Base-by-base conservation (phyloP, 2,329 filamentous ascomycete genomes). In the Metarhizium humberi region DNA sequence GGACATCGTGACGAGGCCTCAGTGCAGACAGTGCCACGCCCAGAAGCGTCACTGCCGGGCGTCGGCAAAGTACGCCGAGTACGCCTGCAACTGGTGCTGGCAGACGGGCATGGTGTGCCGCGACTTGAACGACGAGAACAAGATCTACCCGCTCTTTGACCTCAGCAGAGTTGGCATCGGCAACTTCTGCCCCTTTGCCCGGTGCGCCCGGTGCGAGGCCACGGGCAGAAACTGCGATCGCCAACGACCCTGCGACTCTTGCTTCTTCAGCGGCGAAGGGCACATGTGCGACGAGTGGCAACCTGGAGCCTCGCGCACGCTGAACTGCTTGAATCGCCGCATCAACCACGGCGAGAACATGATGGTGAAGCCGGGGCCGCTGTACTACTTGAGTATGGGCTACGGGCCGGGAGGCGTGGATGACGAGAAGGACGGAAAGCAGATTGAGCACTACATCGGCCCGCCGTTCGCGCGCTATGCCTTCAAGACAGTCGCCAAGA, bases 211-310 rank as follows among this genome's bases (percentile, higher is more conserved):
- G 16, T 71, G 69, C 58, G 14, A 51, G 4, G 42, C 53, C 1
- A 60, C 46, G 6, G 57, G 57, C 3, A 50, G 63, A 1, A 60
- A 63, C 52, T 73, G 71, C 56, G 71, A 73, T 50, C 65, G 67
- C 1, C 69, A 70, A 53, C 64, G 70, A 20, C 71, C 71, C 1
- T 73, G 71, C 55, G 68, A 72, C 52, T 68, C 64, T 4, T 73
- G 71, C 60, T 54, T 58, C 11, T 20, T 52, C 7, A 38, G 55
- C 20, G 58, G 54, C 3, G 56, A 61, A 0, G 30, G 52, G 8
- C 0, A 49, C 11, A 14, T n/a, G 8, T 62, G 62, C 45, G 45
- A 48, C 25, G 30, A 6, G 14, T 48, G 45, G 45, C 18, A 30
- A 4, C 5, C 14, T 4, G 45, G 45, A n/a, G 25, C 20, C 7